Conservation (phyloP, 192 early-diverging fungal species). For the Linderina pennispora region DNA sequence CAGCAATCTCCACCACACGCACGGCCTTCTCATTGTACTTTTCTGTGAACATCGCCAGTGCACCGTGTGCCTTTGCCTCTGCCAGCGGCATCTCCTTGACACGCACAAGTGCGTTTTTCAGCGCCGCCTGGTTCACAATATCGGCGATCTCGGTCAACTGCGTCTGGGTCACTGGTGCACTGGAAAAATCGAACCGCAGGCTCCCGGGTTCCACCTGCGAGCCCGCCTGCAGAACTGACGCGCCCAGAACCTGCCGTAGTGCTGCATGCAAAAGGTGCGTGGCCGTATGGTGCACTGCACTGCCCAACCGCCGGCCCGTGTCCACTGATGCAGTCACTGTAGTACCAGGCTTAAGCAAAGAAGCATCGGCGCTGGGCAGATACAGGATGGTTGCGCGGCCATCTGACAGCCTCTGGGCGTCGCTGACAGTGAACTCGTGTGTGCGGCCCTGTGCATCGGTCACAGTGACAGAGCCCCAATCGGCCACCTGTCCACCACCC, state of each 20-base stretch:
- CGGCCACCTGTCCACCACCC: slow-evolving; percentile 90
- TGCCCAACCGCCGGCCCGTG: slow-evolving; percentile 75
- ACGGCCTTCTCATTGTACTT: slow-evolving; percentile 92
- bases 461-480: slow-evolving; percentile 73
- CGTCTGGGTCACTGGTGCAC: slow-evolving; percentile 51
- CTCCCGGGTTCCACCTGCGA: slow-evolving; percentile 86
- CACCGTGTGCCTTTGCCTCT: slow-evolving; percentile 75
- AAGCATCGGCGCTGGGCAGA: slow-evolving; percentile 74
- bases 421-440: slow-evolving; percentile 75
- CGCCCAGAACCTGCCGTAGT: slow-evolving; percentile 71
- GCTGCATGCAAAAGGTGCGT: slow-evolving; percentile 95
- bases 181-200: slow-evolving; percentile 93
- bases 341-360: slow-evolving; percentile 55
- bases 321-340: slow-evolving; percentile 69
- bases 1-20: slow-evolving; percentile 80
- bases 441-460: slow-evolving; percentile 54
- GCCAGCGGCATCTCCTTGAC: slow-evolving; percentile 75
- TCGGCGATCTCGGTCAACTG: slow-evolving; percentile 66
- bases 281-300: slow-evolving; percentile 93
- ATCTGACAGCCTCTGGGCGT: slow-evolving; percentile 36
- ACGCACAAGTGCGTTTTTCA: slow-evolving; percentile 62
- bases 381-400: slow-evolving; percentile 83
- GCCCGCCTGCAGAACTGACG: slow-evolving; percentile 82
- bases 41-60: slow-evolving; percentile 90
- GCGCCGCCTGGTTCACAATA: slow-evolving; percentile 73